Conservation (phyloP, 768 basidiomycete species). For the Chalciporus sphaerocephalus region DNA sequence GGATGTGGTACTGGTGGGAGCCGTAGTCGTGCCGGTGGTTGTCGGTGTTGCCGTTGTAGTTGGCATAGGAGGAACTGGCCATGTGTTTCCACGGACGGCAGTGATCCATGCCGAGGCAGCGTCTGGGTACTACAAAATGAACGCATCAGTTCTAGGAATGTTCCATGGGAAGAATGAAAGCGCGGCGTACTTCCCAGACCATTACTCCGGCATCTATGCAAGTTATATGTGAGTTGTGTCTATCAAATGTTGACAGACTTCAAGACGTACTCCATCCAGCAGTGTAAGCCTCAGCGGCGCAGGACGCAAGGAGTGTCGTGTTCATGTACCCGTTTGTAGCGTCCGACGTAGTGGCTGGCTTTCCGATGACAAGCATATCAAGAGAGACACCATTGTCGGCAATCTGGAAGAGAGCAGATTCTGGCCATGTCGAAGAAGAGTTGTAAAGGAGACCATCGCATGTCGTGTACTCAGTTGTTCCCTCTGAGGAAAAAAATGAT, state of each 20-base stretch:
- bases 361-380: conserved; percentile 72
- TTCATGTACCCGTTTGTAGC: conserved; percentile 57
- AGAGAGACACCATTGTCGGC: conserved; percentile 51
- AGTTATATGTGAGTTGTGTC: too few relatives aligned
- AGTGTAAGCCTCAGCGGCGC: conserved; percentile 49
- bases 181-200: conserved; percentile 39
- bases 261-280: conserved; percentile 13
- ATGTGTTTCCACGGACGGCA: conserved; percentile 8
- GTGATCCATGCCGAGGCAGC: conserved; percentile 36
- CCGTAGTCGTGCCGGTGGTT: not conserved
- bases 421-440: conserved; percentile 39
- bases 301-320: conserved; percentile 50
- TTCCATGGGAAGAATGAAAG: too few relatives aligned
- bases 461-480: conserved; percentile 33
- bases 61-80: not conserved
- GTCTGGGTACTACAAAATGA: conserved; percentile 31
- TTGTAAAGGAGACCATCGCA: conserved; percentile 36
- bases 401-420: conserved; percentile 45
- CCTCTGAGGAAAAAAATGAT: too few relatives aligned
- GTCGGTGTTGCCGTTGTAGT: not conserved
- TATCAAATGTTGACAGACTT: too few relatives aligned
- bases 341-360: conserved; percentile 49
- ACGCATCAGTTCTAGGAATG: not conserved
- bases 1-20: not conserved
- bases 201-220: conserved; percentile 37